phyloP scores from a whole-genome alignment of 2,329 filamentous ascomycete genomes.

The Leptosphaerulina australis region DNA sequence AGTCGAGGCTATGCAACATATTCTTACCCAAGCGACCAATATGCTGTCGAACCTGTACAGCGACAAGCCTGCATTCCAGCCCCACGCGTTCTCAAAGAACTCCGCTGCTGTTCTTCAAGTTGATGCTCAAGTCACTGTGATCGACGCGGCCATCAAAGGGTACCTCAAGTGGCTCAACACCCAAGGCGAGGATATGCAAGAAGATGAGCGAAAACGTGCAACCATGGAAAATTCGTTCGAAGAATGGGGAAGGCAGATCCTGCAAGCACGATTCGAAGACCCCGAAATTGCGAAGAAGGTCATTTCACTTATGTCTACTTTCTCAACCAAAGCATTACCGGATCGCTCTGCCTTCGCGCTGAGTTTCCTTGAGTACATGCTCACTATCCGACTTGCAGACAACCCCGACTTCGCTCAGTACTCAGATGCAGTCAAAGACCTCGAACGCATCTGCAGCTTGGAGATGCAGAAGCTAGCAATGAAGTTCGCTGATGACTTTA shows the following conservation, averaged over 20 bases:
- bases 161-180: conserved; percentile 77
- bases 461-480: conserved; percentile 88
- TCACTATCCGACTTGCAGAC: conserved; percentile 79
- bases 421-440: conserved; percentile 86
- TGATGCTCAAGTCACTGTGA: conserved; percentile 87
- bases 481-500: conserved; percentile 88
- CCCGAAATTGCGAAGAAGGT: conserved; percentile 82
- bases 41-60: conserved; percentile 78
- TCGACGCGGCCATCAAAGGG: conserved; percentile 86
- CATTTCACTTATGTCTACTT: conserved; percentile 80
- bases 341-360: conserved; percentile 81
- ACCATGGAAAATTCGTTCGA: conserved; percentile 69
- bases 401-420: conserved; percentile 74
- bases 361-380: conserved; percentile 86
- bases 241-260: conserved; percentile 73
- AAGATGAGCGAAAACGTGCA: conserved; percentile 58
- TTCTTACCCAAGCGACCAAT: conserved; percentile 77
- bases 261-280: conserved; percentile 77
- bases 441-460: conserved; percentile 82
- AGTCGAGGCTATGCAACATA: conserved; percentile 84
- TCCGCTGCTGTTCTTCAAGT: conserved; percentile 76
- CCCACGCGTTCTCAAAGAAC: conserved; percentile 62
- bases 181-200: conserved; percentile 58
- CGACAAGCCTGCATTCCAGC: conserved; percentile 68
- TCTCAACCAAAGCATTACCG: conserved; percentile 80